Conservation (phyloP, 225 moss, liverwort and hornwort species). For the Thuidium tamariscinum region DNA sequence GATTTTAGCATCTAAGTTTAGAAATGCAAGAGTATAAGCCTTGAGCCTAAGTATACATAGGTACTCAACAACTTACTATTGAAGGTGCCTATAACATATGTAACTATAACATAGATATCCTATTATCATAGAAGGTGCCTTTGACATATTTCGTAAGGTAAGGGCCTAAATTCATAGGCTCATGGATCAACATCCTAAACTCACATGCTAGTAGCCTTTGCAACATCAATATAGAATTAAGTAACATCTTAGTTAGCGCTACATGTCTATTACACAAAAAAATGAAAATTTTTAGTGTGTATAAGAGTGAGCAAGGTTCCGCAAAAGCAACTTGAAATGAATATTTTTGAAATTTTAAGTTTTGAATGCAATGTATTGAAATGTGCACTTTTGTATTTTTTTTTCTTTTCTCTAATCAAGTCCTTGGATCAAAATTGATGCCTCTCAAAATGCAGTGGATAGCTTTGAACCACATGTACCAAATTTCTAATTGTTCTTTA, state of each 20-base stretch:
- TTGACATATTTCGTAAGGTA: no score
- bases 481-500: not conserved
- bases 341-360: not conserved
- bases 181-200: no score
- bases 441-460: rapidly evolving
- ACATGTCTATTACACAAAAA: not conserved
- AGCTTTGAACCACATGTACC: not conserved
- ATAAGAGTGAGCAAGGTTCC: not conserved
- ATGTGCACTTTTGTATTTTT: not conserved
- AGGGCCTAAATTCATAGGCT: no score
- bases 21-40: no score
- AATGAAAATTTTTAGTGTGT: not conserved
- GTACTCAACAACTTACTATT: no score
- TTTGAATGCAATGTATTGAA: not conserved
- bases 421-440: not conserved
- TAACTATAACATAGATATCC: no score
- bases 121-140: no score
- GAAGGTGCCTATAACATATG: no score
- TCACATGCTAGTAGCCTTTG: no score
- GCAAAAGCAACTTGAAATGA: rapidly evolving
- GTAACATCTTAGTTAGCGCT: not conserved
- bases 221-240: rapidly evolving
- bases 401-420: not conserved
- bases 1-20: no score
- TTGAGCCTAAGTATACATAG: no score